Conservation (phyloP, 2,329 filamentous ascomycete genomes). For the Plectosphaerella sp. region DNA sequence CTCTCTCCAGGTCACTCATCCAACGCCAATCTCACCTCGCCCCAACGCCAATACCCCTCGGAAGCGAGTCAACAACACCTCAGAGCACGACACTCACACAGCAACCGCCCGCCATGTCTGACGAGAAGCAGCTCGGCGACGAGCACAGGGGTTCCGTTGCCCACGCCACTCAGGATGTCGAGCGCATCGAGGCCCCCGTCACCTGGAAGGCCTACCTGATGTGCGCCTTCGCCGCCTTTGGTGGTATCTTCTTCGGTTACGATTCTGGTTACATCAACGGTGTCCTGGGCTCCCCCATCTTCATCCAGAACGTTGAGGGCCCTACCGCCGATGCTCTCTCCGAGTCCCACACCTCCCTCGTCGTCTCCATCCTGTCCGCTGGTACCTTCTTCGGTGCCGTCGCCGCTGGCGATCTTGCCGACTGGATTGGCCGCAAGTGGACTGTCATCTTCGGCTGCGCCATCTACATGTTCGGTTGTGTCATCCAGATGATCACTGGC, state of each 20-base stretch:
- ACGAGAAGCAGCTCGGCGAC: slow-evolving; percentile 1
- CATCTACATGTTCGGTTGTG: slow-evolving; percentile 66
- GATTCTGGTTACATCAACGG: slow-evolving; percentile 74
- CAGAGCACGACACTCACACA: neutral
- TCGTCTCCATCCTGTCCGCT: slow-evolving; percentile 73
- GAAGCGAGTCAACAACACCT: neutral
- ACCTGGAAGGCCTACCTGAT: slow-evolving; percentile 65
- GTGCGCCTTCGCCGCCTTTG: slow-evolving; percentile 67
- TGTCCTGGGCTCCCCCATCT: slow-evolving; percentile 48
- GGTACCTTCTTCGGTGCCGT: slow-evolving; percentile 77
- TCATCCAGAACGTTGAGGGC: slow-evolving; percentile 48
- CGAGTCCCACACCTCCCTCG: slow-evolving; percentile 45
- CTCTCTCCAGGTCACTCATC: neutral
- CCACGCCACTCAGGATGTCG: slow-evolving; percentile 44
- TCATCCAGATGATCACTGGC: slow-evolving; percentile 58
- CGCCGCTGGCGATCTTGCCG: slow-evolving; percentile 72
- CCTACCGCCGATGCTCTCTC: slow-evolving; percentile 24
- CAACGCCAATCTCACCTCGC: neutral
- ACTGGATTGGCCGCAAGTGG: slow-evolving; percentile 68
- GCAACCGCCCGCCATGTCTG: neutral
- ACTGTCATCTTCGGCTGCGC: slow-evolving; percentile 68
- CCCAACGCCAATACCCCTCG: neutral
- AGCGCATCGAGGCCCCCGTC: slow-evolving; percentile 62
- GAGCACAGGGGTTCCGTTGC: slow-evolving; percentile 11
- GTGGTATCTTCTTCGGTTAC: slow-evolving; percentile 75